These are phyloP conservation scores for Pyrenophora teres DNA, from an alignment of 2,329 filamentous ascomycete genomes.

Conservation along the genomic window DNA sequence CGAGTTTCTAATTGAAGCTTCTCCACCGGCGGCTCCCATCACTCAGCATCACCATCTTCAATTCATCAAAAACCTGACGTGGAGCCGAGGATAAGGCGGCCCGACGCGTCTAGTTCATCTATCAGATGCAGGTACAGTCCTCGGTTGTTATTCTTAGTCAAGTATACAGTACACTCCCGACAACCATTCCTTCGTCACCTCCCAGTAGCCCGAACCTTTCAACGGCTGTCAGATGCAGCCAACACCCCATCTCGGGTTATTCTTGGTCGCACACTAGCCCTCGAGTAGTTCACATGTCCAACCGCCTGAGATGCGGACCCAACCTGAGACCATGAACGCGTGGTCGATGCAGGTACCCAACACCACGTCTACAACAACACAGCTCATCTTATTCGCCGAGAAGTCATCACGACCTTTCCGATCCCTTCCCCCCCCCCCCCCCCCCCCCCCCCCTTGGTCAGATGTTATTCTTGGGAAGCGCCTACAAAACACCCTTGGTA, in stretches of 20 bases:
- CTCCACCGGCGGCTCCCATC: not conserved
- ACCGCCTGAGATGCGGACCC: not conserved
- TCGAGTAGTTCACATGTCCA: not conserved
- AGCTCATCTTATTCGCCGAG: too few species aligned
- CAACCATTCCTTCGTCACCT: not conserved
- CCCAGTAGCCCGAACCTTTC: not conserved
- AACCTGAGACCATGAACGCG: conserved; percentile 4
- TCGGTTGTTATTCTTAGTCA: conserved; percentile 22
- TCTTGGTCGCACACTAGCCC: conserved; percentile 1
- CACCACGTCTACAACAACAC: too few species aligned
- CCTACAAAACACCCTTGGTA: not conserved
- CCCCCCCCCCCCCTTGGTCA: not conserved
- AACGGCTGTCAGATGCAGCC: conserved; percentile 8
- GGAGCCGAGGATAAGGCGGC: conserved; percentile 11
- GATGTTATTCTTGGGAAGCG: conserved; percentile 5
- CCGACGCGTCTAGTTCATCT: conserved; percentile 19
- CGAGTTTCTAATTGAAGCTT: conserved; percentile 32
- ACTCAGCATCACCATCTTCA: too few species aligned
- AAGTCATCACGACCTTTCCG: too few species aligned
- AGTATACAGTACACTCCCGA: not conserved
- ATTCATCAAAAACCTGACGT: too few species aligned
- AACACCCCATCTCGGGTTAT: conserved; percentile 6
- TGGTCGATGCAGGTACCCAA: conserved; percentile 5
- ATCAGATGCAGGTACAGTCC: conserved; percentile 23
- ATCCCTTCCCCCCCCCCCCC: too few species aligned